Percentiles rank a stretch among this genome's conserved stretches.
Conservation (phyloP, 1,139 yeast species). For the Pichia sp. region DNA sequence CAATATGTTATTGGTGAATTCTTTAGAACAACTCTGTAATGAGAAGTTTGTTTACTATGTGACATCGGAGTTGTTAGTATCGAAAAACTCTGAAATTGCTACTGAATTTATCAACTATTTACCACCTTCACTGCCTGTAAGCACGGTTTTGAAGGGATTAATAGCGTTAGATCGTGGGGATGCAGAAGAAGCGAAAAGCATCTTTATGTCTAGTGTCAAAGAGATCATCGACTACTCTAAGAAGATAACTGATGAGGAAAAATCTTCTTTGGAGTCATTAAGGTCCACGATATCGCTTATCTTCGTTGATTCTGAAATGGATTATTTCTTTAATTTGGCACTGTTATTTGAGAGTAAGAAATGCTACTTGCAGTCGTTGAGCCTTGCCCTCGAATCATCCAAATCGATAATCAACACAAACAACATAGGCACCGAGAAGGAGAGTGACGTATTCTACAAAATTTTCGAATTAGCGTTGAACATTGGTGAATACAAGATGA, state of each 20-base stretch:
- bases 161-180: slow-evolving; percentile 25
- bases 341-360: slow-evolving; percentile 22
- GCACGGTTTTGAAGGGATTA: slow-evolving; percentile 28
- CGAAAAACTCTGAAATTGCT: slow-evolving; percentile 13
- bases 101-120: slow-evolving; percentile 19
- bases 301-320: slow-evolving; percentile 20
- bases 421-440: slow-evolving; percentile 19
- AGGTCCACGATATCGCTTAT: slow-evolving; percentile 15
- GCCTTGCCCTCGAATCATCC: slow-evolving; percentile 25
- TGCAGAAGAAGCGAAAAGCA: slow-evolving; percentile 27
- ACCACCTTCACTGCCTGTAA: slow-evolving; percentile 23
- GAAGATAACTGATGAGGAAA: slow-evolving; percentile 19
- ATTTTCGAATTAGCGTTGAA: slow-evolving; percentile 29
- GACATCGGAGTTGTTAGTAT: slow-evolving; percentile 22
- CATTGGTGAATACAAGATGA: slow-evolving; percentile 26
- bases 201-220: slow-evolving; percentile 26
- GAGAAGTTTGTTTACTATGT: slow-evolving; percentile 26
- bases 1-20: slow-evolving; percentile 20
- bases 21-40: slow-evolving; percentile 17
- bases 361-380: slow-evolving; percentile 22
- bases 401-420: slow-evolving; percentile 17
- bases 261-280: slow-evolving; percentile 14
- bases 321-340: slow-evolving; percentile 26
- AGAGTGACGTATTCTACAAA: slow-evolving; percentile 22
- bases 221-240: slow-evolving; percentile 23